phyloP scores from a whole-genome alignment of 2,329 filamentous ascomycete genomes.

The Cladosporium austrohemisphaericum region DNA sequence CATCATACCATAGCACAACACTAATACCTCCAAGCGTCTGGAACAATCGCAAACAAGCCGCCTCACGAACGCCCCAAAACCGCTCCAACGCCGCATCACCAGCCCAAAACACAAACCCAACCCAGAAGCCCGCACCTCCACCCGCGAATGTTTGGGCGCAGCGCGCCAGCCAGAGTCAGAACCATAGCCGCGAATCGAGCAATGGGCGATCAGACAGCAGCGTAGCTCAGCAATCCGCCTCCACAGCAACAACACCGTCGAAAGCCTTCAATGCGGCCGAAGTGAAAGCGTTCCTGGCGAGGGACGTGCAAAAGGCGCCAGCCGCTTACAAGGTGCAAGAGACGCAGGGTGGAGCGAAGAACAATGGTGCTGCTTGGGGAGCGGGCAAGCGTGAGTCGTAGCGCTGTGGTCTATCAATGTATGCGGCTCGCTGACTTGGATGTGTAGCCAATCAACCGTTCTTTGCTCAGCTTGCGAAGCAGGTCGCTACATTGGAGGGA shows the following conservation, averaged over 20 bases:
- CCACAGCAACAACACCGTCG: neutral
- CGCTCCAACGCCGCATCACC: slow-evolving; percentile 29
- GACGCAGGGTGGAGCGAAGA: slow-evolving; percentile 17
- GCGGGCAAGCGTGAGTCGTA: slow-evolving; percentile 33
- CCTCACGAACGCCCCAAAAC: slow-evolving; percentile 29
- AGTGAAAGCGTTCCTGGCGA: slow-evolving; percentile 41
- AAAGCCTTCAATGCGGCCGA: slow-evolving; percentile 44
- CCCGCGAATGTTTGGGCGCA: slow-evolving; percentile 25
- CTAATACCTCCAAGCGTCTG: slow-evolving; percentile 7
- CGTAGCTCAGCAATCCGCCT: slow-evolving; percentile 7
- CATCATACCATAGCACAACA: no score
- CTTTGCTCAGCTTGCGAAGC: slow-evolving; percentile 45
- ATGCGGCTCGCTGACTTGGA: no score
- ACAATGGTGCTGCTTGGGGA: slow-evolving; percentile 38
- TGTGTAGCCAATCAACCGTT: slow-evolving; percentile 37
- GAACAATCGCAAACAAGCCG: slow-evolving; percentile 15
- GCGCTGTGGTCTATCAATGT: neutral
- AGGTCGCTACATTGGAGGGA: slow-evolving; percentile 38
- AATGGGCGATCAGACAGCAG: slow-evolving; percentile 19
- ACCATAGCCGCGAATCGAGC: slow-evolving; percentile 10
- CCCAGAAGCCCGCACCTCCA: slow-evolving; percentile 19
- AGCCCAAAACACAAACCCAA: slow-evolving; percentile 18
- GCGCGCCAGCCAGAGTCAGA: slow-evolving; percentile 16
- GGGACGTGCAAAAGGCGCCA: slow-evolving; percentile 32
- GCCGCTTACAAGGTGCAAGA: slow-evolving; percentile 24